These are phyloP conservation scores for Endocalyx cinctus DNA, from an alignment of 2,329 filamentous ascomycete genomes.

Conservation along the genomic window DNA sequence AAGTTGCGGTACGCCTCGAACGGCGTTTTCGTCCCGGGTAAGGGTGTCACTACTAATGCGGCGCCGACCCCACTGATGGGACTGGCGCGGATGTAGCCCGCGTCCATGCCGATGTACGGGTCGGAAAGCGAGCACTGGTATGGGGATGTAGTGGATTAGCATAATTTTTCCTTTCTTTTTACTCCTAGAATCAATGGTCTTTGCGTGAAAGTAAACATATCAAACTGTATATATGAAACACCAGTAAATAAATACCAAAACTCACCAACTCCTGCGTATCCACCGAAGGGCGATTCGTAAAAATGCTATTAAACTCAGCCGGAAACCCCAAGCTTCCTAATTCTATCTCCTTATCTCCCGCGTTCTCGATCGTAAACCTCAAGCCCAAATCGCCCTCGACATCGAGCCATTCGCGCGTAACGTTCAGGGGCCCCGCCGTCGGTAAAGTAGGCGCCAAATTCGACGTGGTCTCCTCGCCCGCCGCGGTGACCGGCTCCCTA, in stretches of 20 bases:
- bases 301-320: conserved; percentile 59
- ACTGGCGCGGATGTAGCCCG: conserved; percentile 51
- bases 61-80: conserved; percentile 48
- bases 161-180: too few species aligned
- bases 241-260: too few species aligned
- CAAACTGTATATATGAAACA: too few species aligned
- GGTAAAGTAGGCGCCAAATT: conserved; percentile 38
- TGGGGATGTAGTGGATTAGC: too few species aligned
- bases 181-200: too few species aligned
- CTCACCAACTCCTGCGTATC: conserved; percentile 44
- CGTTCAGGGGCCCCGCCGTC: conserved; percentile 30
- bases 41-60: conserved; percentile 50
- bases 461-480: conserved; percentile 32
- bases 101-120: conserved; percentile 56
- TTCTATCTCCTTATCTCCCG: conserved; percentile 36
- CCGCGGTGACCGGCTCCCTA: conserved; percentile 31
- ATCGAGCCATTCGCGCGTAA: conserved; percentile 49
- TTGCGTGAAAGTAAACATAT: too few species aligned
- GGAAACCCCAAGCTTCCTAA: conserved; percentile 55
- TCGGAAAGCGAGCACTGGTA: conserved; percentile 54
- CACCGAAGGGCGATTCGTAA: conserved; percentile 43
- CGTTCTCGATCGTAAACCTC: conserved; percentile 46
- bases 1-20: conserved; percentile 55
- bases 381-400: conserved; percentile 45
- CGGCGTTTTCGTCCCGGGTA: conserved; percentile 38